Evolutionary conservation across 345 rosid species (phyloP).

Genomic region (rapeseed (Brassica napus)): DNA sequence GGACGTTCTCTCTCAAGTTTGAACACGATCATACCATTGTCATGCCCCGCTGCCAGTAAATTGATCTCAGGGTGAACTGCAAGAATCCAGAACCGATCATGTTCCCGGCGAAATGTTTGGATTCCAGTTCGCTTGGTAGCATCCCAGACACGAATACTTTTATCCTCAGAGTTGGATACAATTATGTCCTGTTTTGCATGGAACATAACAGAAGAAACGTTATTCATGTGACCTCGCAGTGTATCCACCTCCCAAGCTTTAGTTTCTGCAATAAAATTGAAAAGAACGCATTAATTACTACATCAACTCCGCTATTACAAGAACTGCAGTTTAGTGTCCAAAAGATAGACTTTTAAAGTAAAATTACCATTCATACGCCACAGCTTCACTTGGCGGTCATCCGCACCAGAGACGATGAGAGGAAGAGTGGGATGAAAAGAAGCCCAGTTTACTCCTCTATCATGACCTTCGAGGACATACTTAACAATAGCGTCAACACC

Average conservation of each 20-base stretch:
- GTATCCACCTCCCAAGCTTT: slow-evolving; percentile 3
- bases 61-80: background rate
- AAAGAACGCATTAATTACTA: background rate
- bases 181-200: background rate
- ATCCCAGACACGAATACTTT: background rate
- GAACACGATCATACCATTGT: background rate
- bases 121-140: background rate
- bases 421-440: too few relatives aligned
- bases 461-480: too few relatives aligned
- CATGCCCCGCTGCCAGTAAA: background rate
- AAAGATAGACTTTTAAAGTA: background rate
- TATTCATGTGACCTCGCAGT: background rate
- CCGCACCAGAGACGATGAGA: slow-evolving; percentile 74
- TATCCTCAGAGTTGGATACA: background rate
- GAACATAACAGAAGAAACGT: background rate
- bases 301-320: background rate
- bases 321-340: background rate
- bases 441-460: too few relatives aligned
- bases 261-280: background rate
- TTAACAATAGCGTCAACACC: too few relatives aligned
- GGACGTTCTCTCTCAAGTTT: background rate
- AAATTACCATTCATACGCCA: background rate
- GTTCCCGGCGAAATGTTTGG: background rate
- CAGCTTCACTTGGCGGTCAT: slow-evolving; percentile 38
- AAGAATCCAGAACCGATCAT: background rate